A percentile compares a stretch with the other conserved stretches of the same genome.
Conservation (phyloP, 805 yeast species). For the Saturnispora besseyi region DNA sequence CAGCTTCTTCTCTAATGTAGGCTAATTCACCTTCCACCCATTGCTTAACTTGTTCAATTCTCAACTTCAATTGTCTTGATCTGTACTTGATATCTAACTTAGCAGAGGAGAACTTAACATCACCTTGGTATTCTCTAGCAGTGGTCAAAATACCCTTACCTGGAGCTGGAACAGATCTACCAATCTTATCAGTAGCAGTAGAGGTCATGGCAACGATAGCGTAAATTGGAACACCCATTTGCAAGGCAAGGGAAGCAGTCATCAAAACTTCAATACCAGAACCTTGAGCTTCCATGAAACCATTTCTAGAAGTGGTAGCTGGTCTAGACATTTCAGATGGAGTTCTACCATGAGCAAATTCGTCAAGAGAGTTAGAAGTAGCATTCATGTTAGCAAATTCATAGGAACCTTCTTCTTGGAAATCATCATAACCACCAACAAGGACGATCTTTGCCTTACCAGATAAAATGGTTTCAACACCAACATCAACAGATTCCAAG, state of each 20-base stretch:
- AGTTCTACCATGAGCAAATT: conserved; percentile 91
- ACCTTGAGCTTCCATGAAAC: conserved; percentile 99
- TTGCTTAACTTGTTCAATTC: conserved; percentile 64
- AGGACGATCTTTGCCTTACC: conserved; percentile 95
- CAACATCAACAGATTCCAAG: conserved; percentile 92
- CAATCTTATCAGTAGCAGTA: conserved; percentile 97
- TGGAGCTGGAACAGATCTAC: conserved; percentile 99
- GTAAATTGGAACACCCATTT: conserved; percentile 99
- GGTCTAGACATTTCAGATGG: conserved; percentile 99
- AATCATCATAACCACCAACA: conserved; percentile 99
- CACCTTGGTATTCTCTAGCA: conserved; percentile 87
- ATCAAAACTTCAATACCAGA: conserved; percentile 95
- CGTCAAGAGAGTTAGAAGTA: conserved; percentile 82
- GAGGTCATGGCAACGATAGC: conserved; percentile 92
- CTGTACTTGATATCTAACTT: conserved; percentile 88
- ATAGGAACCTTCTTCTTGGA: conserved; percentile 97
- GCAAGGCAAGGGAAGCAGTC: conserved; percentile 88
- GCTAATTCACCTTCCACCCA: conserved; percentile 84
- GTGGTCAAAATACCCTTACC: conserved; percentile 99
- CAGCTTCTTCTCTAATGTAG: conserved; percentile 62
- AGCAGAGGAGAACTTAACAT: conserved; percentile 68
- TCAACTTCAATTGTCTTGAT: conserved; percentile 75
- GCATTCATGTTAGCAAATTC: conserved; percentile 99
- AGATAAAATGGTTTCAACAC: conserved; percentile 84
- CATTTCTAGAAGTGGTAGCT: conserved; percentile 88